Evolutionary conservation across 768 basidiomycete species (phyloP).

Genomic region (Pleurotus pulmonarius): DNA sequence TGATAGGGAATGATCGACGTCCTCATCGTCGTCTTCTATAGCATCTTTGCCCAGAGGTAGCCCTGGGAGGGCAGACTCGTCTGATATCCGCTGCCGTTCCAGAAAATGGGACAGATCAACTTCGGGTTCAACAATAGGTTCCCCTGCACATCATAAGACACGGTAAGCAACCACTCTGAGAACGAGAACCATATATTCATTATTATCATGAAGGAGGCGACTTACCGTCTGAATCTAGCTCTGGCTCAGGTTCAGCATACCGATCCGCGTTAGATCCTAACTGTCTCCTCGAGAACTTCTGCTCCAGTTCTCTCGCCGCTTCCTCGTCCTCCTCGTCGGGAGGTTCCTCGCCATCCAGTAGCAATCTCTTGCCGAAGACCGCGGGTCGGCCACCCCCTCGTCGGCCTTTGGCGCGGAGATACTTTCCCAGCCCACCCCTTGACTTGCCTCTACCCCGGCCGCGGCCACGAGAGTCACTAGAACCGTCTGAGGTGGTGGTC

Average conservation of each 20-base stretch:
- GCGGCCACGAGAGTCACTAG: neutral
- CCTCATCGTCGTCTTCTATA: slow-evolving; percentile 32
- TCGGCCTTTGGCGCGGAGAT: slow-evolving; percentile 66
- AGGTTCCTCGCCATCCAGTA: slow-evolving; percentile 55
- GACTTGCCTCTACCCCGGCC: slow-evolving; percentile 48
- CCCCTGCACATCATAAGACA: slow-evolving; percentile 36
- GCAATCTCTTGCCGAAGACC: slow-evolving; percentile 56
- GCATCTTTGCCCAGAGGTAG: slow-evolving; percentile 17
- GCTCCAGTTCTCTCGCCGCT: slow-evolving; percentile 40
- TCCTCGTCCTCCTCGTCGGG: slow-evolving; percentile 42
- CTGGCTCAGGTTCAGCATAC: slow-evolving; percentile 67
- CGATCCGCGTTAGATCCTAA: slow-evolving; percentile 72
- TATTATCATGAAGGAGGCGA: neutral
- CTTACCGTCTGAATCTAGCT: slow-evolving; percentile 69
- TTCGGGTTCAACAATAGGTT: slow-evolving; percentile 66
- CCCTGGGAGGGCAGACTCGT: slow-evolving; percentile 12
- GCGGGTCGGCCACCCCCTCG: slow-evolving; percentile 59
- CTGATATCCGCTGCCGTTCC: slow-evolving; percentile 54
- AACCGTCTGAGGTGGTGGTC: neutral
- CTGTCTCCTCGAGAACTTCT: slow-evolving; percentile 53
- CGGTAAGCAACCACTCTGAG: neutral
- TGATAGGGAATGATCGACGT: slow-evolving; percentile 55
- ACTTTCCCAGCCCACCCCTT: slow-evolving; percentile 71
- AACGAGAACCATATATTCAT: neutral
- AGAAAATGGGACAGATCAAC: slow-evolving; percentile 68